These are phyloP conservation scores for Pseudogymnoascus sp. DNA, from an alignment of 2,329 filamentous ascomycete genomes.

Conservation along the genomic window DNA sequence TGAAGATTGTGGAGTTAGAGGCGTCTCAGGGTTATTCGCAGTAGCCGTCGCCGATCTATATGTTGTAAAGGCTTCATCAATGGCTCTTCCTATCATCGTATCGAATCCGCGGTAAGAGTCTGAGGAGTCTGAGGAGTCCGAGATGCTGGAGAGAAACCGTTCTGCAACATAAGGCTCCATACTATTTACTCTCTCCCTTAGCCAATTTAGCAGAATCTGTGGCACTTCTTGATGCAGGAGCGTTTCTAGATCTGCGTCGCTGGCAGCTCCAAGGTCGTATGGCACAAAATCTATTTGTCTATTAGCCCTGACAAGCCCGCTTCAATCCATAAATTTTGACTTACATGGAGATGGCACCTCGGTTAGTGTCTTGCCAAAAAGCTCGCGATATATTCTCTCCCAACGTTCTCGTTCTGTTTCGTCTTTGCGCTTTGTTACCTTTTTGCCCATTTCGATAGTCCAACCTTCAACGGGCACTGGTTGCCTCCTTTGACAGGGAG, in stretches of 20 bases:
- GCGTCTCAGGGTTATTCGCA: not conserved
- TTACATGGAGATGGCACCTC: not conserved
- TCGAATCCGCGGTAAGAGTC: not conserved
- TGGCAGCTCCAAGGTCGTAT: not conserved
- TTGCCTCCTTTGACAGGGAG: not conserved
- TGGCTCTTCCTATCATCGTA: not conserved
- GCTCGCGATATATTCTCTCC: not conserved
- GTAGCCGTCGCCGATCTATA: not conserved
- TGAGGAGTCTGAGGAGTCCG: too few species aligned
- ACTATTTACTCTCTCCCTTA: not conserved
- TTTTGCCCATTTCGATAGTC: not conserved
- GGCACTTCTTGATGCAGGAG: not conserved
- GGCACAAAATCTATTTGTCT: not conserved
- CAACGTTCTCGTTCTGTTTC: not conserved
- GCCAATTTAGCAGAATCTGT: not conserved
- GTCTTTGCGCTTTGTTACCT: not conserved
- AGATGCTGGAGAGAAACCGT: not conserved
- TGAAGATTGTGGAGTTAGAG: not conserved
- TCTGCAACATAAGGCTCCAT: not conserved
- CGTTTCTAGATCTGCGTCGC: not conserved
- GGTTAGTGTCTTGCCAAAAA: not conserved
- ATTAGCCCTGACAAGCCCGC: not conserved
- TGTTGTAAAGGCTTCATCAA: not conserved
- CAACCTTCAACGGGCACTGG: not conserved
- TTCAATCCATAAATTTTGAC: not conserved